Evolutionary conservation across 805 yeast genomes (phyloP), one percentile per base, ranked within the genome.

Genomic region (Barnettozyma vustinii): DNA sequence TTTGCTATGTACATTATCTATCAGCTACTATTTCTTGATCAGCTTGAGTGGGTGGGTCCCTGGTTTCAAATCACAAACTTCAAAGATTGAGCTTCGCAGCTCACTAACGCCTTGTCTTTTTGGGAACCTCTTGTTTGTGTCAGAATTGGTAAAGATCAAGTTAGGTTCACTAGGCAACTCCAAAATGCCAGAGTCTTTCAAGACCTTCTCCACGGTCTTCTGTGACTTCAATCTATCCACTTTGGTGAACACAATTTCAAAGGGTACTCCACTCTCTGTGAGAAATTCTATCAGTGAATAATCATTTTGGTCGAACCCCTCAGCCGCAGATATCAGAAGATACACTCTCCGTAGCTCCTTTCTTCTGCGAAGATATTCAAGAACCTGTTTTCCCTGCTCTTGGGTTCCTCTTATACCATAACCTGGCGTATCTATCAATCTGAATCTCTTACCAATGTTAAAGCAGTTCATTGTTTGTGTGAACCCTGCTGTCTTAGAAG

Each of bases 361-460:
- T 44, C 94, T 68, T 20, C 74, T 68, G 25, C 68, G 66, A 8
- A 91, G 63, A 59, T 88, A 90, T 33, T 80, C 78, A 57, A 80
- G 59, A 1, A 85, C 84, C 26, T 82, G 73, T 37, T 76, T 68
- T 2, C 97, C 97, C 61, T 91, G 96, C 55, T 71, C 67, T 9
- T 58, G 60, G 15, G 74, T 75, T 16, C 95, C 90, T 52, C 75
- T 79, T 37, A 67, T 74, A 2, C 98, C 98, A 63, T 91, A 91
- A 0, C 98, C 98, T 1, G 98, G 98, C 21, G 89, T 77, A 61
- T 91, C 98, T 2, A 89, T 78, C 4, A 91, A 58, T 52, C 88
- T 70, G 40, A 91, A 69, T 48, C 74, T 69, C 44, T 78, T 77
- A 4, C 85, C 85, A 12, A 86, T 66, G 50, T 81, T 84, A 66